phyloP scores from a whole-genome alignment of 768 basidiomycete species.

The Termitomyces sp. region DNA sequence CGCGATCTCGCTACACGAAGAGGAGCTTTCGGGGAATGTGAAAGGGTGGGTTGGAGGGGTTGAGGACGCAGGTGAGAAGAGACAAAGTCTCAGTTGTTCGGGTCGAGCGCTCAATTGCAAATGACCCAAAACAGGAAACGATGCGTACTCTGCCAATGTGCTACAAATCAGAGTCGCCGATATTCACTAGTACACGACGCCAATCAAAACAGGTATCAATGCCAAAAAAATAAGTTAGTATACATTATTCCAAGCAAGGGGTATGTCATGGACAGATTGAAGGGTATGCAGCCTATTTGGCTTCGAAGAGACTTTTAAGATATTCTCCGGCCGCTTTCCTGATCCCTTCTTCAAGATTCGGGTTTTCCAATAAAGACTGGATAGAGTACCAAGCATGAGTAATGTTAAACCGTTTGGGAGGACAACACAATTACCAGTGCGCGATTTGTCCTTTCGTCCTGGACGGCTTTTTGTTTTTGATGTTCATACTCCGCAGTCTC shows the following conservation, averaged over 20 bases:
- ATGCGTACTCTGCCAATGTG: no score
- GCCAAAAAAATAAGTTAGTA: conserved; percentile 9
- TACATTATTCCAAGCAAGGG: conserved; percentile 8
- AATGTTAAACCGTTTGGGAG: neutral
- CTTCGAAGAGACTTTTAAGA: conserved; percentile 59
- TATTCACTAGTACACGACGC: no score
- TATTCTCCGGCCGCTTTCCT: conserved; percentile 70
- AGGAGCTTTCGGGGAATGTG: no score
- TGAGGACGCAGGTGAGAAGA: no score
- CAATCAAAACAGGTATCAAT: neutral
- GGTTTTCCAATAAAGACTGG: conserved; percentile 58
- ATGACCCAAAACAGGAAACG: no score
- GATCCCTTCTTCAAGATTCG: conserved; percentile 53
- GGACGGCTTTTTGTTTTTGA: conserved; percentile 42
- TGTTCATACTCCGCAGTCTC: conserved; percentile 56
- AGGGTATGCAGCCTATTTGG: conserved; percentile 26
- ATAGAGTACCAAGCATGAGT: conserved; percentile 1
- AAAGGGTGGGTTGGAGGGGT: no score
- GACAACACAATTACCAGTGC: conserved; percentile 46
- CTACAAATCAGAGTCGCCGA: no score
- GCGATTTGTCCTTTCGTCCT: conserved; percentile 59
- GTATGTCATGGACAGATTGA: neutral
- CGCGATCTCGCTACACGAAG: no score
- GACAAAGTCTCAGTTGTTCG: no score
- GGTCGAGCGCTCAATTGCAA: no score